Evolutionary conservation across 2,329 filamentous ascomycete genomes (phyloP).

Genomic region (Arthrobotrys musiformis): DNA sequence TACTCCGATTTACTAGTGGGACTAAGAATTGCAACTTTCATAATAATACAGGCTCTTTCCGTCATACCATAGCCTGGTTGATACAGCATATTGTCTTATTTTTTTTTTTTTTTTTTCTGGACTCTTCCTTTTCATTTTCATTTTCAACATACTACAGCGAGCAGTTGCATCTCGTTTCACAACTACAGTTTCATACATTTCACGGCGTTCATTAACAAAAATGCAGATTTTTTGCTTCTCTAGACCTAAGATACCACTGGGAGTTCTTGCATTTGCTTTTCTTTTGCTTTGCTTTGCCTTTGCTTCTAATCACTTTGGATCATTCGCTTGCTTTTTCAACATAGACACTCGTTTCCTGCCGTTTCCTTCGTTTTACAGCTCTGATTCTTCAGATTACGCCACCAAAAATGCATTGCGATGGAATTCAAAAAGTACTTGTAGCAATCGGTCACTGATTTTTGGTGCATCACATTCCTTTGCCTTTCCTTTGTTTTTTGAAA

Average conservation of each 20-base stretch:
- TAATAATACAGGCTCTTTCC: background rate
- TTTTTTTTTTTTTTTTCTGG: background rate
- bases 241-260: slow-evolving; percentile 52
- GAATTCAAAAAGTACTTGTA: slow-evolving; percentile 31
- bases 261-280: slow-evolving; percentile 33
- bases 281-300: background rate
- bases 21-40: background rate
- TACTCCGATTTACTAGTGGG: background rate
- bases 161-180: slow-evolving; percentile 20
- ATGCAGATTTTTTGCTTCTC: slow-evolving; percentile 13
- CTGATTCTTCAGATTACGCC: slow-evolving; percentile 2
- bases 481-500: slow-evolving; percentile 1
- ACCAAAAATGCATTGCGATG: slow-evolving; percentile 25
- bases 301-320: background rate
- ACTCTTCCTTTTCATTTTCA: background rate
- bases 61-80: background rate
- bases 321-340: slow-evolving; percentile 12
- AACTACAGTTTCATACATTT: slow-evolving; percentile 13
- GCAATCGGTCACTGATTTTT: slow-evolving; percentile 7
- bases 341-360: slow-evolving; percentile 35
- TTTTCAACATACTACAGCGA: slow-evolving; percentile 34
- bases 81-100: background rate
- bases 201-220: slow-evolving; percentile 44
- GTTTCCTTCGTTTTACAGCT: background rate
- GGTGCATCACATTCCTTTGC: slow-evolving; percentile 23